Evolutionary conservation across 2,329 filamentous ascomycete genomes (phyloP), one percentile per base, ranked within the genome.

Genomic region (Aspergillus luchuensis): DNA sequence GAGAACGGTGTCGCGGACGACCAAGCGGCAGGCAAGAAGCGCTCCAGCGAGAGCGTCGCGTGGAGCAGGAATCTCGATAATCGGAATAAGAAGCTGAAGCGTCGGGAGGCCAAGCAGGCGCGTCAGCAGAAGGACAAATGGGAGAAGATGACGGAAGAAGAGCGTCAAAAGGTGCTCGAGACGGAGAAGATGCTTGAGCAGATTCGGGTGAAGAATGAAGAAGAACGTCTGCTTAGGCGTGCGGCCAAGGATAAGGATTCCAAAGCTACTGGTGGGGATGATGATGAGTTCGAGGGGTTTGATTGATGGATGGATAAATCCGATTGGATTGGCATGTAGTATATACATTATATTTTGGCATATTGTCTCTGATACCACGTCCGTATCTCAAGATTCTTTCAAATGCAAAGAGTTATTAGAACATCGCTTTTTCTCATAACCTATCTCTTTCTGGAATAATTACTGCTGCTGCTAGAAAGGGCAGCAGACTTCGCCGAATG

Each of bases 51-150:
- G 83, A 89, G 69, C 82, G 87, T 72, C 70, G 85, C 90, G 1
- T 93, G 90, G 89, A 93, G 89, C 74, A 84, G 82, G 59, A 90
- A 91, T 73, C 79, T 84, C 21, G 89, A 90, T 64, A 81, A 83
- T 68, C 88, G 89, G 69, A 88, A 88, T 23, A 79, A 84, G 61
- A 85, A 88, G 55, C 80, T 82, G 52, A 82, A 82, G 67, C 82
- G 87, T 61, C 81, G 87, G 57, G 89, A 91, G 66, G 88, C 87
- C 79, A 86, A 86, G 71, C 82, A 82, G 63, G 82, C 85, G 68
- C 86, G 84, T 73, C 82, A 84, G 61, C 88, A 92, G 63, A 85
- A 86, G 8, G 86, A 89, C 72, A 80, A 81, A 64, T 78, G 82
- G 71, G 83, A 85, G 30, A 83, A 81, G 61, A 87, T 94, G 85